A percentile compares a stretch with the other conserved stretches of the same genome.
Conservation (phyloP, 192 early-diverging fungal species). For the Coemansia aciculifera region DNA sequence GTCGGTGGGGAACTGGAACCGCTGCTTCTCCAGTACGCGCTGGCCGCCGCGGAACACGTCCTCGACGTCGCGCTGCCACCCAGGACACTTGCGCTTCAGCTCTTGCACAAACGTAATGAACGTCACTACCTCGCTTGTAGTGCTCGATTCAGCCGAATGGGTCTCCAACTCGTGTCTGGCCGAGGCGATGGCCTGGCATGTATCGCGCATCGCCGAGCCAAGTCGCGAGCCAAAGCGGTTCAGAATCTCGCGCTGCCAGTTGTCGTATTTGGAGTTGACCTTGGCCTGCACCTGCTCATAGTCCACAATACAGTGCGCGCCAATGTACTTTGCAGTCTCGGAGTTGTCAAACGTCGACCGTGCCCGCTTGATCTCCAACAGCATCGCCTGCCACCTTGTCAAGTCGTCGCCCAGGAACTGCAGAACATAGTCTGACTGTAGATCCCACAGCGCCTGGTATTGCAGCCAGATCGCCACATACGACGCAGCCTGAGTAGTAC, state of each 20-base stretch:
- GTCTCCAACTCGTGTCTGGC: constrained; percentile 86
- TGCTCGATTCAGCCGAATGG: constrained; percentile 77
- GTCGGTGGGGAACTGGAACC: constrained; percentile 92
- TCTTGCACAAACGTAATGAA: constrained; percentile 97
- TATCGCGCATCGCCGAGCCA: constrained; percentile 75
- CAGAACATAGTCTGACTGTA: constrained; percentile 84
- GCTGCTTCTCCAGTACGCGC: constrained; percentile 88
- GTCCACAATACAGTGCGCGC: constrained; percentile 80
- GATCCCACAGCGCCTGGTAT: constrained; percentile 98
- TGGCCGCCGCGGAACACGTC: constrained; percentile 83
- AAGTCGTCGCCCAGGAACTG: constrained; percentile 85
- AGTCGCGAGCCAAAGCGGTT: constrained; percentile 86
- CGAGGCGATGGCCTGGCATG: constrained; percentile 72
- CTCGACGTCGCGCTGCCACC: constrained; percentile 82
- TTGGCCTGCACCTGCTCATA: constrained; percentile 99
- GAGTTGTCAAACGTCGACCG: constrained; percentile 96
- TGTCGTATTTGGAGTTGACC: constrained; percentile 96
- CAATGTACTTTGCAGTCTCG: constrained; percentile 85
- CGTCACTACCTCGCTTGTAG: constrained; percentile 86
- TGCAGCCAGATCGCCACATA: constrained; percentile 96
- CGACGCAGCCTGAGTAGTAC: constrained; percentile 69
- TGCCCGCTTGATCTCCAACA: constrained; percentile 91
- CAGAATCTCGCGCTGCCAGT: constrained; percentile 95
- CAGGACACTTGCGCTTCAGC: constrained; percentile 76
- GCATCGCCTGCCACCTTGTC: constrained; percentile 87